These are phyloP conservation scores for Gossypioides kirkii DNA, from an alignment of 345 rosid species.

Conservation along the genomic window DNA sequence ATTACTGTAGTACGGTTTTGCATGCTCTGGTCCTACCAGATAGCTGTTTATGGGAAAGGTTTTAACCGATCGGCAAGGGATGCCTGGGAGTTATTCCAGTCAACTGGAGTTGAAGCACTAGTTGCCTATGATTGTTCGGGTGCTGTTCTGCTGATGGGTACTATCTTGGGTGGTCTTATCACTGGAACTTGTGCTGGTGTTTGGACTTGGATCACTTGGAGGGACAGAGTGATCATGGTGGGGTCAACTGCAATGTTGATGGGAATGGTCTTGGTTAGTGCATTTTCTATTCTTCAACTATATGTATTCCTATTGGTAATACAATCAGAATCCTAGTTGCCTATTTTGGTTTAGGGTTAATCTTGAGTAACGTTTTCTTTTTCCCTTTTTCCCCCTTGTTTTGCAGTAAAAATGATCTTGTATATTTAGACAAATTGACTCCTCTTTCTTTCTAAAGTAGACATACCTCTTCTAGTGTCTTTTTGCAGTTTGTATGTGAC, in stretches of 20 bases:
- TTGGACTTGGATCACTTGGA: constrained; percentile 77
- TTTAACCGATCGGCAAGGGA: constrained; percentile 94
- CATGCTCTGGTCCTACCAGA: constrained; percentile 39
- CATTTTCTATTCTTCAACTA: background rate
- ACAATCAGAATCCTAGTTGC: background rate
- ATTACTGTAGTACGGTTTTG: background rate
- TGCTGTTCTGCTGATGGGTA: constrained; percentile 91
- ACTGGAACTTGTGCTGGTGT: constrained; percentile 80
- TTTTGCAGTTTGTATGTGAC: too few species aligned
- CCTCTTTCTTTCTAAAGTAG: too few species aligned
- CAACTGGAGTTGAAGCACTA: constrained; percentile 96
- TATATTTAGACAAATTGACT: too few species aligned
- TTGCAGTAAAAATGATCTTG: too few species aligned
- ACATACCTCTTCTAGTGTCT: too few species aligned
- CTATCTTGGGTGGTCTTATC: constrained; percentile 81
- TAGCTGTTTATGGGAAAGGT: constrained; percentile 89
- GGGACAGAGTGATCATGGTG: constrained; percentile 69
- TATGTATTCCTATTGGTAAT: background rate
- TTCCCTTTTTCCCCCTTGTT: too few species aligned
- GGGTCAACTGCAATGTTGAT: constrained; percentile 95
- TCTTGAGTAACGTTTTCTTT: too few species aligned
- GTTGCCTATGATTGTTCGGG: constrained; percentile 96
- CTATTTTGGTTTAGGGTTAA: background rate
- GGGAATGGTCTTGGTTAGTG: constrained; percentile 92
- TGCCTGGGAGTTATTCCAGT: constrained; percentile 96